Percentiles rank a stretch among this genome's conserved stretches.
Conservation (phyloP, 257 asterid species). For the Avicennia marina region DNA sequence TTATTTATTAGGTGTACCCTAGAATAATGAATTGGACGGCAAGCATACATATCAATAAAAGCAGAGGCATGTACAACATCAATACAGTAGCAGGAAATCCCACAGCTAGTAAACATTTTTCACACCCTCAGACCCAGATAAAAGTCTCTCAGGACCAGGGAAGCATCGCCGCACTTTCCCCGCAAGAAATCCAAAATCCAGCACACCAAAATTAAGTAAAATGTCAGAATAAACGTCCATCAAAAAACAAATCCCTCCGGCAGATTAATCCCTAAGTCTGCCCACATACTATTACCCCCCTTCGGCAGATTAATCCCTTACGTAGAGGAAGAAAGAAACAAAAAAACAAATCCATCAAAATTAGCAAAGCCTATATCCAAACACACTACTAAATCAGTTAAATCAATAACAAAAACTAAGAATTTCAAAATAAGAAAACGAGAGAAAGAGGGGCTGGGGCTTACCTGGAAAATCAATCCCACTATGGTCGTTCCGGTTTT, state of each 20-base stretch:
- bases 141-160: background rate
- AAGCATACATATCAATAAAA: too few relatives aligned
- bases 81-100: too few relatives aligned
- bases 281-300: background rate
- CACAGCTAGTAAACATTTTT: too few relatives aligned
- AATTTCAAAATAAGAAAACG: background rate
- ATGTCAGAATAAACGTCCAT: background rate
- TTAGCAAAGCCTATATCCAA: background rate
- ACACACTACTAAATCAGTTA: too few relatives aligned
- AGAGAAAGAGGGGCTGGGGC: background rate
- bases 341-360: conserved; percentile 1
- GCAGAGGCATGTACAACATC: too few relatives aligned
- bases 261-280: background rate
- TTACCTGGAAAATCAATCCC: conserved; percentile 74
- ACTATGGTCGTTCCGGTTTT: conserved; percentile 97
- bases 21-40: too few relatives aligned
- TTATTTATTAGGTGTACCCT: too few relatives aligned
- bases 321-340: background rate
- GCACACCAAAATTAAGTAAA: background rate
- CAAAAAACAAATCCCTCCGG: background rate
- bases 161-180: background rate
- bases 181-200: background rate
- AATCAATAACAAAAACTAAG: background rate
- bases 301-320: background rate
- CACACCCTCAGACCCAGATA: too few relatives aligned